Conservation (phyloP, 75 land plant genomes). For the Gnetum montanum region DNA sequence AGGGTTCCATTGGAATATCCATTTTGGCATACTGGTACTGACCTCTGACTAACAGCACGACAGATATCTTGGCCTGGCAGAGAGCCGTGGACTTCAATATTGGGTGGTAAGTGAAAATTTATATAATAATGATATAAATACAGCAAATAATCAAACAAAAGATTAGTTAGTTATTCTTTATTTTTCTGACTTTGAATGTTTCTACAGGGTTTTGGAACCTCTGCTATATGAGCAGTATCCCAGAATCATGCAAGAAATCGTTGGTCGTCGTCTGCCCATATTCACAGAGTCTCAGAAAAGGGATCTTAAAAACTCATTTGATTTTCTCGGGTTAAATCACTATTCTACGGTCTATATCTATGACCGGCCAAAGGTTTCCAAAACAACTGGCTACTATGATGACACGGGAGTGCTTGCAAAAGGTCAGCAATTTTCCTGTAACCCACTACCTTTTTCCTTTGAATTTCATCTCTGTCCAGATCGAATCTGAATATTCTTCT, state of each 20-base stretch:
- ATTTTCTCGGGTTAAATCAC: constrained; percentile 20
- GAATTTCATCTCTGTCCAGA: too few relatives aligned
- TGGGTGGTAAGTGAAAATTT: constrained; percentile 38
- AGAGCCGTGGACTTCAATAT: constrained; percentile 32
- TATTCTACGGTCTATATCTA: background rate
- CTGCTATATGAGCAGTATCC: constrained; percentile 12
- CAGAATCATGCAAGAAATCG: background rate
- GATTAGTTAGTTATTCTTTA: background rate
- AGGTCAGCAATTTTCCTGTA: too few relatives aligned
- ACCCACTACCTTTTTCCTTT: too few relatives aligned
- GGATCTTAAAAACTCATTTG: constrained; percentile 5
- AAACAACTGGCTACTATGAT: background rate
- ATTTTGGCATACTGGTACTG: constrained; percentile 17
- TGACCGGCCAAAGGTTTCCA: background rate
- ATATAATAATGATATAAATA: background rate
- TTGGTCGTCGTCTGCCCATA: constrained; percentile 12
- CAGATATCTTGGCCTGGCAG: constrained; percentile 33
- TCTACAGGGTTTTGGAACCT: constrained; percentile 11
- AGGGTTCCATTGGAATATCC: constrained; percentile 33
- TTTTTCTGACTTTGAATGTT: constrained; percentile 4
- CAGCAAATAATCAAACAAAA: background rate
- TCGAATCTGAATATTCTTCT: too few relatives aligned
- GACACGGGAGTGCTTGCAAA: too few relatives aligned
- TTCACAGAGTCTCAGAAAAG: constrained; percentile 8
- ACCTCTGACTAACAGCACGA: constrained; percentile 29